phyloP scores from a whole-genome alignment of 495 filamentous ascomycete species.

The Podospora pseudopauciseta region DNA sequence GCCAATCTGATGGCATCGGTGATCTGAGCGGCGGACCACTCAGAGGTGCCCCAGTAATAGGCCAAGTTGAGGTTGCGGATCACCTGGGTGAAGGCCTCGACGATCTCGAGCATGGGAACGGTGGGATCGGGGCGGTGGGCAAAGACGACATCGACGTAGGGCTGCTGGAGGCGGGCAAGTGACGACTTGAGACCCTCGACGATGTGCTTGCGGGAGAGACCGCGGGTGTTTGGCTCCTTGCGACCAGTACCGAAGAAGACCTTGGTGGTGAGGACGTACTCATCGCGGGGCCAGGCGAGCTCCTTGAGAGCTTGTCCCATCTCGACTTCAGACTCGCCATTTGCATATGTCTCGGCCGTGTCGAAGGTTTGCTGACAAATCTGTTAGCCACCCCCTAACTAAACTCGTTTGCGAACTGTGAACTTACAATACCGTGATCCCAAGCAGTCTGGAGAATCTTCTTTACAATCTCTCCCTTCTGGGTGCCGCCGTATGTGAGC shows the following conservation, averaged over 20 bases:
- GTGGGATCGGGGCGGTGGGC: slow-evolving; percentile 79
- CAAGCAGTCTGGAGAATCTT: slow-evolving; percentile 46
- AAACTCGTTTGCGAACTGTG: background rate
- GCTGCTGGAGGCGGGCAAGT: slow-evolving; percentile 65
- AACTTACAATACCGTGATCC: slow-evolving; percentile 49
- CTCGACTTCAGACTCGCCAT: slow-evolving; percentile 66
- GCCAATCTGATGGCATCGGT: slow-evolving; percentile 70
- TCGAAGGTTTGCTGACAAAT: slow-evolving; percentile 52
- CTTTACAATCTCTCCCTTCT: slow-evolving; percentile 44
- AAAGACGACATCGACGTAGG: slow-evolving; percentile 78
- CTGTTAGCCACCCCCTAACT: background rate
- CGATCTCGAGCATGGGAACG: slow-evolving; percentile 84
- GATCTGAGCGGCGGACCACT: slow-evolving; percentile 83
- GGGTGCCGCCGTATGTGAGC: slow-evolving; percentile 45
- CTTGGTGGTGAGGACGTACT: slow-evolving; percentile 85
- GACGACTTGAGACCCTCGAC: slow-evolving; percentile 51
- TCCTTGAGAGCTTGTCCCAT: slow-evolving; percentile 69
- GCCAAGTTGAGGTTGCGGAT: slow-evolving; percentile 69
- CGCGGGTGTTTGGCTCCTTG: slow-evolving; percentile 60
- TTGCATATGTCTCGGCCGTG: slow-evolving; percentile 60
- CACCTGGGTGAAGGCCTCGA: slow-evolving; percentile 77
- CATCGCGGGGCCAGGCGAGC: slow-evolving; percentile 71
- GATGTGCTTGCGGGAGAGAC: slow-evolving; percentile 76
- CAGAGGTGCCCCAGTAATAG: slow-evolving; percentile 89
- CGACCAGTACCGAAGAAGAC: slow-evolving; percentile 43